phyloP scores from a whole-genome alignment of 108 stramenopile genomes.

The Stephanodiscus minutulus region DNA sequence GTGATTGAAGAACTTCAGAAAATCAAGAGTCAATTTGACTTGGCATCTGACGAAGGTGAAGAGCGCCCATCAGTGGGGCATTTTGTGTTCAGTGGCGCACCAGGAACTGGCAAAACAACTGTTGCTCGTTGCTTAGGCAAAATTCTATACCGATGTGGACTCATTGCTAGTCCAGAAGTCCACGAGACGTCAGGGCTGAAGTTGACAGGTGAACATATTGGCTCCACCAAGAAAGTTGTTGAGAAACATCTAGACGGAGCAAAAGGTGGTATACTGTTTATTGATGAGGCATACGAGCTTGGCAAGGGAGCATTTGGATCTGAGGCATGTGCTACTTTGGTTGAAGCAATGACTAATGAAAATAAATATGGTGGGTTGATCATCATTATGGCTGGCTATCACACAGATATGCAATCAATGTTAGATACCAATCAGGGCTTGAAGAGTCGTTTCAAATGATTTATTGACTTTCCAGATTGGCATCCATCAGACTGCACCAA shows the following conservation, averaged over 20 bases:
- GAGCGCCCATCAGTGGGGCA: conserved; percentile 37
- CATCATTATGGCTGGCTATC: conserved; percentile 70
- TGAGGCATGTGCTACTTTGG: conserved; percentile 78
- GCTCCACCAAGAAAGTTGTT: conserved; percentile 61
- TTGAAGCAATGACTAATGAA: conserved; percentile 68
- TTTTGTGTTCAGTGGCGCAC: conserved; percentile 35
- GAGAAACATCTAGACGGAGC: conserved; percentile 59
- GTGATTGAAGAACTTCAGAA: conserved; percentile 35
- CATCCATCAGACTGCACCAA: conserved; percentile 13
- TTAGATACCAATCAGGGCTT: conserved; percentile 75
- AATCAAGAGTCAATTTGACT: conserved; percentile 24
- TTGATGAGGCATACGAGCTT: conserved; percentile 80
- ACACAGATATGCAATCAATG: conserved; percentile 67
- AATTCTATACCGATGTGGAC: conserved; percentile 67
- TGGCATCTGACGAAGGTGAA: conserved; percentile 38
- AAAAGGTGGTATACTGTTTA: conserved; percentile 72
- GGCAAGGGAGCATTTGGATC: conserved; percentile 66
- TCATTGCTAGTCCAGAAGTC: conserved; percentile 53
- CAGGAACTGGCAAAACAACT: conserved; percentile 76
- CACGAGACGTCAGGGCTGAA: conserved; percentile 54
- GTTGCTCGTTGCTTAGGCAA: conserved; percentile 70
- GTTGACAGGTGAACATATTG: conserved; percentile 65
- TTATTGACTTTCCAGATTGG: conserved; percentile 40
- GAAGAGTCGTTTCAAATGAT: conserved; percentile 57
- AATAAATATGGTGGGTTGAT: conserved; percentile 61